These are phyloP conservation scores for Acmispon strigosus DNA, from an alignment of 306 rosid genomes.

Conservation along the genomic window DNA sequence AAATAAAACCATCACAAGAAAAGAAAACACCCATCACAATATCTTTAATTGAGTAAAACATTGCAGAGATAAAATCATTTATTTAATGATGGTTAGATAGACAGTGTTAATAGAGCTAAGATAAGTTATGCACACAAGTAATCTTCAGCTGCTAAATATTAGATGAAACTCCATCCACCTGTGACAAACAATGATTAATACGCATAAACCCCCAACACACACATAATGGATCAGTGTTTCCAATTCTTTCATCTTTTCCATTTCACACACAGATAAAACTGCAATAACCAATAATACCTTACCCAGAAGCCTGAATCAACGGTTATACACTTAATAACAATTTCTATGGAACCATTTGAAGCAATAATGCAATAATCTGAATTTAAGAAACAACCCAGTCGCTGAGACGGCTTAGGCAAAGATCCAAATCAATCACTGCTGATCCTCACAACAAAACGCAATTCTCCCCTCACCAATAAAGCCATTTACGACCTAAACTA, in stretches of 20 bases:
- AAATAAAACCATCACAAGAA: not conserved
- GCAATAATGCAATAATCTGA: not conserved
- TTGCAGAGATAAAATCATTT: not conserved
- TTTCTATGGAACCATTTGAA: not conserved
- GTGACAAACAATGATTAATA: not conserved
- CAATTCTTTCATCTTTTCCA: not conserved
- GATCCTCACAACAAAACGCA: conserved; percentile 5
- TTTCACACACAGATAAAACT: not conserved
- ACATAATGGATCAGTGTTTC: not conserved
- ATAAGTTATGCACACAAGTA: not conserved
- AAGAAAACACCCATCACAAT: not conserved
- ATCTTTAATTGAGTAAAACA: not conserved
- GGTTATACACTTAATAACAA: not conserved
- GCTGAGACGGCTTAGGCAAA: not conserved
- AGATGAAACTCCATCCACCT: not conserved
- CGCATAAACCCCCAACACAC: not conserved
- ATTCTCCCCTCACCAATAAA: conserved; percentile 8
- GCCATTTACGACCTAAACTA: not conserved
- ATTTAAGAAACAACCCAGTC: not conserved
- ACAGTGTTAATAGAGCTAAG: not conserved
- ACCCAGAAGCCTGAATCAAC: conserved; percentile 2
- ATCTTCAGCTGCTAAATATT: not conserved
- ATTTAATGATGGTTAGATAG: not conserved
- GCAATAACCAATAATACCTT: not conserved
- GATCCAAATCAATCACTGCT: conserved; percentile 4